These are phyloP conservation scores for Exobasidium cylindrosporum DNA, from an alignment of 1,284 basidiomycete species.

Conservation along the genomic window DNA sequence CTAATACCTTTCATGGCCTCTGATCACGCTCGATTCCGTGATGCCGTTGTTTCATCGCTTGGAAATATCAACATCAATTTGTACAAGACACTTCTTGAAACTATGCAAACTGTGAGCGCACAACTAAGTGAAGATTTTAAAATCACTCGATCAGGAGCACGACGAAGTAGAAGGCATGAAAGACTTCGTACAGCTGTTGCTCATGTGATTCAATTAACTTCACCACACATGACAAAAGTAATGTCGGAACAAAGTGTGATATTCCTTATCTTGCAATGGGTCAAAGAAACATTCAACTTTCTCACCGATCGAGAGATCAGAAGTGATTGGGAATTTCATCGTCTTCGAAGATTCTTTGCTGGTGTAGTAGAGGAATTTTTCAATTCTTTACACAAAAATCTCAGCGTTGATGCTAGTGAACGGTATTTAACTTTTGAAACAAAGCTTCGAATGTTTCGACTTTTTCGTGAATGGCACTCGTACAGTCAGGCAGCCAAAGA, in stretches of 20 bases:
- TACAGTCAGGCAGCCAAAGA: conserved; percentile 73
- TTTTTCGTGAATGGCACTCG: conserved; percentile 92
- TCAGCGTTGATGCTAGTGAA: conserved; percentile 71
- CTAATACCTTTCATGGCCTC: conserved; percentile 82
- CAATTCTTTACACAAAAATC: conserved; percentile 60
- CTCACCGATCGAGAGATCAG: conserved; percentile 70
- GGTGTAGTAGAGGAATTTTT: conserved; percentile 82
- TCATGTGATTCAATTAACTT: conserved; percentile 81
- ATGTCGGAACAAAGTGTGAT: conserved; percentile 53
- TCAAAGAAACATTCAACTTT: conserved; percentile 76
- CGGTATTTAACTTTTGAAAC: conserved; percentile 73
- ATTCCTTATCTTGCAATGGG: conserved; percentile 77
- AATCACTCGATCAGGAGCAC: conserved; percentile 36
- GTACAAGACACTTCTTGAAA: conserved; percentile 78
- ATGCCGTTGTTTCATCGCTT: conserved; percentile 80
- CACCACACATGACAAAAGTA: conserved; percentile 68
- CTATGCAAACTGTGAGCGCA: conserved; percentile 73
- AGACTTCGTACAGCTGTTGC: conserved; percentile 84
- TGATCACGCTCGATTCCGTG: conserved; percentile 76
- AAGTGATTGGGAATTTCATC: conserved; percentile 75
- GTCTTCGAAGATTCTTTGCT: conserved; percentile 82
- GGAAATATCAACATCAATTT: conserved; percentile 76
- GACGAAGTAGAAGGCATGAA: conserved; percentile 69
- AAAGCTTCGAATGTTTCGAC: conserved; percentile 74
- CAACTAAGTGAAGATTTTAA: conserved; percentile 74